These are phyloP conservation scores for Carpinus viminea DNA, from an alignment of 306 rosid species.

Conservation along the genomic window DNA sequence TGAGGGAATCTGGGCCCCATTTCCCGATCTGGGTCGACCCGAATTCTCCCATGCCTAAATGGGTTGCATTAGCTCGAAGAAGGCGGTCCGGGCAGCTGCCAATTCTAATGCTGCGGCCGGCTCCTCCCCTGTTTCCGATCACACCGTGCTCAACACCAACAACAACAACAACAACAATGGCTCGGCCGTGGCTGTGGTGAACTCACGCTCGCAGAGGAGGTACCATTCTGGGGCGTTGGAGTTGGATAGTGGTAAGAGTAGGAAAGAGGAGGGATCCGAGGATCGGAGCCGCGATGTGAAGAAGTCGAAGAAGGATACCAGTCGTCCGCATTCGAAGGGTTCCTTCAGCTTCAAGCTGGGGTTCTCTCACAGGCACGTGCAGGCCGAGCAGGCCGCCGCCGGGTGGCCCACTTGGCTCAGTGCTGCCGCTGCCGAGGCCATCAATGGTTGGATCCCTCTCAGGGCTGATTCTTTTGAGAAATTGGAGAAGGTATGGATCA, in stretches of 20 bases:
- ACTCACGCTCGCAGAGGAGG: constrained; percentile 20
- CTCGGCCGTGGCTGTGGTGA: constrained; percentile 3
- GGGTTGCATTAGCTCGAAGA: constrained; percentile 94
- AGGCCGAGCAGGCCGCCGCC: constrained; percentile 88
- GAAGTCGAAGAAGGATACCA: constrained; percentile 41
- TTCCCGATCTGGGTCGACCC: constrained; percentile 39
- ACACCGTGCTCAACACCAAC: neutral
- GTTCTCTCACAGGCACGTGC: constrained; percentile 41
- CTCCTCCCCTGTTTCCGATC: constrained; percentile 27
- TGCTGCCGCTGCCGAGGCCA: constrained; percentile 73
- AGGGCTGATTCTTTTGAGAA: constrained; percentile 87
- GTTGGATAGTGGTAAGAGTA: constrained; percentile 14
- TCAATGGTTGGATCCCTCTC: constrained; percentile 94
- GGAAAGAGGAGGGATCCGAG: constrained; percentile 35
- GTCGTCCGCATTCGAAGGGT: constrained; percentile 38
- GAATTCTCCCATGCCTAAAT: constrained; percentile 34
- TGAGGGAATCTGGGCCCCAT: constrained; percentile 31
- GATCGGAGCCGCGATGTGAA: constrained; percentile 42
- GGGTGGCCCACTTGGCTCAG: constrained; percentile 99
- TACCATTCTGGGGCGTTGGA: constrained; percentile 15
- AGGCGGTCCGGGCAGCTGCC: constrained; percentile 16
- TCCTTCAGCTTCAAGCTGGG: constrained; percentile 59
- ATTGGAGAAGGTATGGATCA: constrained; percentile 66
- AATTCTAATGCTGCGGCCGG: neutral
- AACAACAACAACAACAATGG: constrained; percentile 24